A percentile compares a stretch with the other conserved stretches of the same genome.
Evolutionary conservation across 106 monocot genomes (phyloP).

Genomic region (Acorus gramineus): DNA sequence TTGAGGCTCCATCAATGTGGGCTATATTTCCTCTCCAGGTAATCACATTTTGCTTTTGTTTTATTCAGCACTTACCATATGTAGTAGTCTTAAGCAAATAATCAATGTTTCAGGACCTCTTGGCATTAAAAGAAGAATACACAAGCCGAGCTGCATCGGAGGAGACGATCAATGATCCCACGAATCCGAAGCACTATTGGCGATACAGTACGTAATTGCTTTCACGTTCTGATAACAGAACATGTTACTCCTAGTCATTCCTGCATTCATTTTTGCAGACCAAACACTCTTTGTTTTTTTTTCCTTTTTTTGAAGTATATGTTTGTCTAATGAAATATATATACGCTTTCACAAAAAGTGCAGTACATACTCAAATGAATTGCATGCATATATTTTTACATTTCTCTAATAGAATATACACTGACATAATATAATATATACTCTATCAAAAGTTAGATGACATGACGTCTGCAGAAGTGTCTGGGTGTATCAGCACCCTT

Average conservation of each 20-base stretch:
- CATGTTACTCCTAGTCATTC: neutral
- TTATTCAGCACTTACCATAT: neutral
- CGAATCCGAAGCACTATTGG: conserved; percentile 97
- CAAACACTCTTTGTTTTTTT: neutral
- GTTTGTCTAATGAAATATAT: no score
- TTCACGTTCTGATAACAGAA: neutral
- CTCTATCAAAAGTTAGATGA: no score
- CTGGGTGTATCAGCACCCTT: no score
- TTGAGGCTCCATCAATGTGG: conserved; percentile 89
- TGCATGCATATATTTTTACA: no score
- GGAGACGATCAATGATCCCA: conserved; percentile 94
- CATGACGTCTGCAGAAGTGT: no score
- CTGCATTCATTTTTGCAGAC: neutral
- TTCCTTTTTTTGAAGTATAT: no score
- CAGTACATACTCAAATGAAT: no score
- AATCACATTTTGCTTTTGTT: neutral
- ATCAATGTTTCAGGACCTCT: conserved; percentile 38
- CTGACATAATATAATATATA: no score
- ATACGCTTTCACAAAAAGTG: no score
- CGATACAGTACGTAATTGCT: conserved; percentile 56
- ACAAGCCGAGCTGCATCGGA: conserved; percentile 64
- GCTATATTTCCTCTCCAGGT: conserved; percentile 94
- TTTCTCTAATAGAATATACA: no score
- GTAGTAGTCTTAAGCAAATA: no score
- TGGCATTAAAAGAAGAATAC: conserved; percentile 84